Evolutionary conservation across 2,329 filamentous ascomycete genomes (phyloP), one percentile per base, ranked within the genome.

Genomic region (Ascochyta fabae): DNA sequence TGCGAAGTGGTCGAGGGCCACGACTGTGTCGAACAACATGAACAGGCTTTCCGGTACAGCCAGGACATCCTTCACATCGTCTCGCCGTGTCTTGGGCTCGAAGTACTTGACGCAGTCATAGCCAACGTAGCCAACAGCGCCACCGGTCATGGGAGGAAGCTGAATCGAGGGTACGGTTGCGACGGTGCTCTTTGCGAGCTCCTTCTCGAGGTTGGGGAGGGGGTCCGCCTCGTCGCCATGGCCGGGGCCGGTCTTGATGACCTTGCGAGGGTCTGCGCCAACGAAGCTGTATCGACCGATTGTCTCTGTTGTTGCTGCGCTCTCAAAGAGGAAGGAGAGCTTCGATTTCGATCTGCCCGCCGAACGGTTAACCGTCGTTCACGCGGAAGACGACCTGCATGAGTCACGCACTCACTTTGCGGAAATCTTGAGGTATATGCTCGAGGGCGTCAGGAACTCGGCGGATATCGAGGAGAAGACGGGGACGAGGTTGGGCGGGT

Each of bases 81-180:
- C 86, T 45, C 92, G 86, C 24, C 88, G 88, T n/a, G 95, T 98
- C 83, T 93, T 96, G 59, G 95, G 95, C 81, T 99, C 95, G 67
- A 99, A 99, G 78, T 98, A 98, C 71, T 89, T 88, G 68, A 99
- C 91, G 76, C 95, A 99, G 75, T 99, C 95, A 73, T 99, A 99
- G 48, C 93, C 93, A 6, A 98, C 92, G 75, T 98, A 99, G 56
- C 95, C 95, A 68, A 99, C 92, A 12, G 93, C 95, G 45, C 95
- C 95, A 36, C 93, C 95, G 0, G 91, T 91, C 78, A 99, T 81
- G 24, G 91, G 90, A 47, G 95, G 95, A 34, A 99, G 83, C 67
- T 85, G 85, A 69, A 98, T 80, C 1, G 88, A 91, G 0, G 95
- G 93, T 3, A 99, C 86, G 36, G 90, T 85, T 31, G 92, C 90